phyloP scores from a whole-genome alignment of 1,284 basidiomycete genomes.

The Pterulicium gracile region DNA sequence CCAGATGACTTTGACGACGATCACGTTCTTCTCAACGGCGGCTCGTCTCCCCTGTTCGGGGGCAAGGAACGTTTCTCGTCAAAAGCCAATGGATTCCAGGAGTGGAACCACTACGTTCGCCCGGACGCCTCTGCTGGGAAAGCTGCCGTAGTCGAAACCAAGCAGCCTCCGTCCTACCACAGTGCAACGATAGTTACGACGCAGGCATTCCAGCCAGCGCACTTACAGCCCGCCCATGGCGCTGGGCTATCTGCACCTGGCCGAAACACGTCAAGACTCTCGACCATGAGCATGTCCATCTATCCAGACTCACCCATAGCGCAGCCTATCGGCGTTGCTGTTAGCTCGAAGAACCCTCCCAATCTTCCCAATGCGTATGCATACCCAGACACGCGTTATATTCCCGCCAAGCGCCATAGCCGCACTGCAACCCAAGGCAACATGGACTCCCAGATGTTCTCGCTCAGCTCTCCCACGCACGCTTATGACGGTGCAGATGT shows the following conservation, averaged over 20 bases:
- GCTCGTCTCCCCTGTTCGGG: slow-evolving; percentile 64
- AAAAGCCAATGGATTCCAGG: slow-evolving; percentile 32
- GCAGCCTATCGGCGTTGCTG: slow-evolving; percentile 30
- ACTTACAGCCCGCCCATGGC: slow-evolving; percentile 17
- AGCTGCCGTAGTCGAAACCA: no score
- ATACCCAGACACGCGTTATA: neutral
- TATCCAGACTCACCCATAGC: slow-evolving; percentile 33
- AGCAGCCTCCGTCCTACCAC: neutral
- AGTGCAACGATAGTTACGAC: neutral
- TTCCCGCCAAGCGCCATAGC: no score
- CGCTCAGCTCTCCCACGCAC: neutral
- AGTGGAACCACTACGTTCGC: slow-evolving; percentile 47
- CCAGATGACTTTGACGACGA: slow-evolving; percentile 38
- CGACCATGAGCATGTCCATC: slow-evolving; percentile 38
- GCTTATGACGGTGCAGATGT: slow-evolving; percentile 45
- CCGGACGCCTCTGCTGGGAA: slow-evolving; percentile 9
- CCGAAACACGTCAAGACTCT: slow-evolving; percentile 33
- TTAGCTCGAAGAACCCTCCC: slow-evolving; percentile 26
- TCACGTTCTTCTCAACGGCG: slow-evolving; percentile 25
- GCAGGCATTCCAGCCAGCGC: slow-evolving; percentile 1
- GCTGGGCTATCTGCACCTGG: slow-evolving; percentile 23
- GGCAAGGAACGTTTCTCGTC: slow-evolving; percentile 55
- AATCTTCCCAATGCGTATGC: slow-evolving; percentile 3
- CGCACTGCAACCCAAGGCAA: neutral
- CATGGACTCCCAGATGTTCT: neutral